These are phyloP conservation scores for Aegilops longissima DNA, from an alignment of 176 grass and related monocot genomes.

Conservation along the genomic window DNA sequence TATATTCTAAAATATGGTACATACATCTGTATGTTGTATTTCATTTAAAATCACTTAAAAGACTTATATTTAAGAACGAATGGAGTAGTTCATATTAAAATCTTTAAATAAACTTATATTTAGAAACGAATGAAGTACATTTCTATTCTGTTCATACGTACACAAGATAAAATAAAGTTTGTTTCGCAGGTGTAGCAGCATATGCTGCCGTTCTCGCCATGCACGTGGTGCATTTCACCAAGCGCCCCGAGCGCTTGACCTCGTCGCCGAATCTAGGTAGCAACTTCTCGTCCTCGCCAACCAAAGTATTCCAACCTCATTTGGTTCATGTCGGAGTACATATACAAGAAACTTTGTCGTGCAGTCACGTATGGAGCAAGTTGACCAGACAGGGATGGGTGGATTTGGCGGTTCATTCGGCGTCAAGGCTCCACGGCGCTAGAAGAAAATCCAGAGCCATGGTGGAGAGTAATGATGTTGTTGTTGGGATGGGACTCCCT, in stretches of 20 bases:
- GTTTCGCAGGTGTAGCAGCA: neutral
- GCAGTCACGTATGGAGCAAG: neutral
- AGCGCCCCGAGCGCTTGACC: neutral
- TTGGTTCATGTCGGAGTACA: slow-evolving; percentile 12
- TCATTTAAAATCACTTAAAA: no score
- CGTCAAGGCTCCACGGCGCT: neutral
- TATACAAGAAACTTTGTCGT: neutral
- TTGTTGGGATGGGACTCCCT: neutral
- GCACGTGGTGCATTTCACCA: slow-evolving; percentile 48
- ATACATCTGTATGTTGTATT: no score
- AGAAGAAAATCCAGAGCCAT: neutral
- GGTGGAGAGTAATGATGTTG: neutral
- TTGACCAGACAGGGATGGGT: neutral
- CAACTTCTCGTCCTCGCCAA: neutral
- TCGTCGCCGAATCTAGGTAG: neutral
- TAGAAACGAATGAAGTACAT: no score
- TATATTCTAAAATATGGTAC: no score
- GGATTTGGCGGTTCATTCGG: neutral
- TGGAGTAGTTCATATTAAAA: no score
- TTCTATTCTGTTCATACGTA: no score
- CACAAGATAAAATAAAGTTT: neutral
- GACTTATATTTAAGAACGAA: no score
- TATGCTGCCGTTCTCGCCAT: neutral
- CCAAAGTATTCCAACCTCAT: neutral
- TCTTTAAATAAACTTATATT: no score